Evolutionary conservation across 2,329 filamentous ascomycete species (phyloP).

Genomic region (Lachnellula occidentalis): DNA sequence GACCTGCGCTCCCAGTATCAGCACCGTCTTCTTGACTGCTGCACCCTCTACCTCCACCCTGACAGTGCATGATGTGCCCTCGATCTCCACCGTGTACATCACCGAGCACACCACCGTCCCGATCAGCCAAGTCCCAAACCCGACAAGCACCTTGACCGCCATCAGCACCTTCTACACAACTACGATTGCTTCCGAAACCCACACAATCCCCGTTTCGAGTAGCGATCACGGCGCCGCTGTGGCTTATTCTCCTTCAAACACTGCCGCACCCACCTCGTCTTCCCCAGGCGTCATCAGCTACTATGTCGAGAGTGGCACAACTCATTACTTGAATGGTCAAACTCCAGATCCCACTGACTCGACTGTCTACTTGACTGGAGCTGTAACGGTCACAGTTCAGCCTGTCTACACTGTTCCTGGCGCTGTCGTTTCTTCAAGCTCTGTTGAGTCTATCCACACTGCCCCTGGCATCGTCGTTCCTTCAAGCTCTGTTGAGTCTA

Average conservation of each 20-base stretch:
- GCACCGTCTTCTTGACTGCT: slow-evolving; percentile 19
- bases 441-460: slow-evolving; percentile 9
- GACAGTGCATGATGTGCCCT: slow-evolving; percentile 11
- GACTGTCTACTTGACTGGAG: slow-evolving; percentile 15
- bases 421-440: not conserved
- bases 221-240: not conserved
- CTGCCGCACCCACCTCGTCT: slow-evolving; percentile 6
- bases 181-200: slow-evolving; percentile 2
- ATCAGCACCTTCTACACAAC: not conserved
- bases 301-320: slow-evolving; percentile 13
- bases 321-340: slow-evolving; percentile 22
- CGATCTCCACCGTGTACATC: slow-evolving; percentile 13
- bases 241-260: not conserved
- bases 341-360: slow-evolving; percentile 14
- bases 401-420: not conserved
- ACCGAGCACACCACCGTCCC: not conserved
- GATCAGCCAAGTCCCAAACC: not conserved
- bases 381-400: slow-evolving; percentile 19
- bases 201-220: not conserved
- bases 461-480: not conserved
- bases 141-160: not conserved
- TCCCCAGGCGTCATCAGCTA: slow-evolving; percentile 14
- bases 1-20: slow-evolving; percentile 10
- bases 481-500: not conserved
- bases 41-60: slow-evolving; percentile 12